Conservation (phyloP, 148 eudicot species). For the Rhododendron vialii region DNA sequence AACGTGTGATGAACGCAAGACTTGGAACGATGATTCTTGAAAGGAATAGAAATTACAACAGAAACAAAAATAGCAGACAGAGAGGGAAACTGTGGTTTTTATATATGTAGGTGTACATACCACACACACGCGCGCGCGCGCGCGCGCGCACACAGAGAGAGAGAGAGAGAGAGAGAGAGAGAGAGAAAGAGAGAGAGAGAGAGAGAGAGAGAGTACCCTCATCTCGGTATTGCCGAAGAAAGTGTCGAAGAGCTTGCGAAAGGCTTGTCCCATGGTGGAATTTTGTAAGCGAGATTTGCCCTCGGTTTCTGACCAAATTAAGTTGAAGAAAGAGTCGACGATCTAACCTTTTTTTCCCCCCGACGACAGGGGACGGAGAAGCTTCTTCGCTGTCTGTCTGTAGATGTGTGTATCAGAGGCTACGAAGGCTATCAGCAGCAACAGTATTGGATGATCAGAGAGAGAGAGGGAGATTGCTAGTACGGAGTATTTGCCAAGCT, state of each 20-base stretch:
- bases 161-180: not conserved
- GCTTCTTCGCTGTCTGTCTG: not conserved
- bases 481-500: not conserved
- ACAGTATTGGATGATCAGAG: not conserved
- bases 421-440: not conserved
- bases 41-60: not conserved
- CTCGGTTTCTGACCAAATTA: not conserved
- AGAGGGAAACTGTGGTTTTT: not conserved
- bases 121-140: too few species aligned
- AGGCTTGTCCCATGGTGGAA: conserved; percentile 85
- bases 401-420: not conserved
- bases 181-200: not conserved
- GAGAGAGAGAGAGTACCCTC: conserved; percentile 41
- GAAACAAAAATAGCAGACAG: not conserved
- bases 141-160: too few species aligned
- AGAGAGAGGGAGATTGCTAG: not conserved
- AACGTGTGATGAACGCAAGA: not conserved
- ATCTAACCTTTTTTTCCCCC: not conserved
- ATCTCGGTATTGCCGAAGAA: conserved; percentile 95
- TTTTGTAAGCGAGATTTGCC: conserved; percentile 11
- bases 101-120: not conserved
- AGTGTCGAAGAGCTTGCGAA: conserved; percentile 92
- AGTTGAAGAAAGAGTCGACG: not conserved
- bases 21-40: not conserved
- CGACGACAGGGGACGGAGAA: not conserved